Percentiles rank a stretch among this genome's conserved stretches.
phyloP scores from a whole-genome alignment of 75 land plant species.

The Picea glauca region DNA sequence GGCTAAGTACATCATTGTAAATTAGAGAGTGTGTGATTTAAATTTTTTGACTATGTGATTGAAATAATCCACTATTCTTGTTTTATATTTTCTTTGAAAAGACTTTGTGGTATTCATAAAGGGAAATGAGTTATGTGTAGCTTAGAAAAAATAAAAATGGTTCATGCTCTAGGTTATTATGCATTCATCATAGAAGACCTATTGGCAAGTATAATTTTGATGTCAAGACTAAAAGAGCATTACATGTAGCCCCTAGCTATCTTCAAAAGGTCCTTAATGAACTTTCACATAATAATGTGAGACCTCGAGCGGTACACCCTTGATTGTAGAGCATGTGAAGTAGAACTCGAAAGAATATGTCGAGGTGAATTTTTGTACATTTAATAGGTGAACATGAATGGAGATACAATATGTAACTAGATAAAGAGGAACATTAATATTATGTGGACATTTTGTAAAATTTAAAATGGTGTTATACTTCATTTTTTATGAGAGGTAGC shows the following conservation, averaged over 20 bases:
- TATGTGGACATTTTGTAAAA: not conserved
- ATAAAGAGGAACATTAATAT: not conserved
- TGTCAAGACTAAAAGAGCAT: conserved; percentile 54
- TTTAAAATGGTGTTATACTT: not conserved
- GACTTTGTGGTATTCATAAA: too few species aligned
- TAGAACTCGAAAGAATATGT: conserved; percentile 37
- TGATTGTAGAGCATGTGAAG: conserved; percentile 38
- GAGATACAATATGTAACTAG: not conserved
- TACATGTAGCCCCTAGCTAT: conserved; percentile 56
- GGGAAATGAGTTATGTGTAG: too few species aligned
- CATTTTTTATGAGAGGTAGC: not conserved
- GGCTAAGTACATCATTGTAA: too few species aligned
- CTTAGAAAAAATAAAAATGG: too few species aligned
- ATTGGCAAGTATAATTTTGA: too few species aligned
- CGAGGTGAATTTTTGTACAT: conserved; percentile 26
- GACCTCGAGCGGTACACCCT: conserved; percentile 74
- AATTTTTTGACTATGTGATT: too few species aligned
- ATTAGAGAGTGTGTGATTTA: too few species aligned
- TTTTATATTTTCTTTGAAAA: too few species aligned
- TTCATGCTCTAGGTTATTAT: too few species aligned
- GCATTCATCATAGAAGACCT: too few species aligned
- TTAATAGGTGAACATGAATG: conserved; percentile 9
- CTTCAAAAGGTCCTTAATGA: conserved; percentile 29
- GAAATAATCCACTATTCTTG: too few species aligned
- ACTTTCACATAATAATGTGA: conserved; percentile 9